phyloP scores from a whole-genome alignment of 1,139 yeast genomes.

The Barnettozyma hawaiiensis region DNA sequence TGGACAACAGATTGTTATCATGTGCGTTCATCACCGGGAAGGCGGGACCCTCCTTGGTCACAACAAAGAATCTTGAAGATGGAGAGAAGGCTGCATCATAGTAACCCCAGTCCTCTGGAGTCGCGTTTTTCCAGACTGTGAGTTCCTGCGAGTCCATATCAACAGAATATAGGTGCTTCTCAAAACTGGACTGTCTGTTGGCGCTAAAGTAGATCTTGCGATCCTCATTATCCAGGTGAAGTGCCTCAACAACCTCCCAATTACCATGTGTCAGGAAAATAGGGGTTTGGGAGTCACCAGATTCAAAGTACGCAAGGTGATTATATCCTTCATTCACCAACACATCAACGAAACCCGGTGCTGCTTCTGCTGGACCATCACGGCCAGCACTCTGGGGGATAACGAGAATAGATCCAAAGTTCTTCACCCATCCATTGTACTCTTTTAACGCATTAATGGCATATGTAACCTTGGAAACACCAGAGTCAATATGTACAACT shows the following conservation, averaged over 20 bases:
- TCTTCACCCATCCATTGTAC: conserved; percentile 52
- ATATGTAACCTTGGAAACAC: conserved; percentile 29
- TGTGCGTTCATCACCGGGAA: conserved; percentile 52
- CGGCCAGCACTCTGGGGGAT: conserved; percentile 35
- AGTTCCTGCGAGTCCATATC: conserved; percentile 26
- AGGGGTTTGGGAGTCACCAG: conserved; percentile 41
- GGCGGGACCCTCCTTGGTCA: conserved; percentile 63
- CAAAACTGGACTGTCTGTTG: conserved; percentile 49
- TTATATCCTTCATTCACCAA: conserved; percentile 59
- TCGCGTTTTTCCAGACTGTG: conserved; percentile 38
- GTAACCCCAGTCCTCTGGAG: conserved; percentile 49
- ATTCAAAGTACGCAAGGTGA: conserved; percentile 64
- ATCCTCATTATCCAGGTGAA: conserved; percentile 49
- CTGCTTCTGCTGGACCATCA: conserved; percentile 31
- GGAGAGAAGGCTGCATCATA: conserved; percentile 53
- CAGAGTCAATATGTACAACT: conserved; percentile 34
- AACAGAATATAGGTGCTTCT: conserved; percentile 52
- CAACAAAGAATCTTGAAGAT: conserved; percentile 48
- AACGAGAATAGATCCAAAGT: conserved; percentile 24
- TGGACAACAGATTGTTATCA: conserved; percentile 3
- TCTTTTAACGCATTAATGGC: conserved; percentile 36
- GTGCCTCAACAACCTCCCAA: conserved; percentile 63
- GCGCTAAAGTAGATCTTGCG: conserved; percentile 58
- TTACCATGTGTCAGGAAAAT: conserved; percentile 49
- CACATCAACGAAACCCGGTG: conserved; percentile 77